Base-by-base conservation (phyloP, 371 early-diverging fungal genomes). In the Mucor saturninus region DNA sequence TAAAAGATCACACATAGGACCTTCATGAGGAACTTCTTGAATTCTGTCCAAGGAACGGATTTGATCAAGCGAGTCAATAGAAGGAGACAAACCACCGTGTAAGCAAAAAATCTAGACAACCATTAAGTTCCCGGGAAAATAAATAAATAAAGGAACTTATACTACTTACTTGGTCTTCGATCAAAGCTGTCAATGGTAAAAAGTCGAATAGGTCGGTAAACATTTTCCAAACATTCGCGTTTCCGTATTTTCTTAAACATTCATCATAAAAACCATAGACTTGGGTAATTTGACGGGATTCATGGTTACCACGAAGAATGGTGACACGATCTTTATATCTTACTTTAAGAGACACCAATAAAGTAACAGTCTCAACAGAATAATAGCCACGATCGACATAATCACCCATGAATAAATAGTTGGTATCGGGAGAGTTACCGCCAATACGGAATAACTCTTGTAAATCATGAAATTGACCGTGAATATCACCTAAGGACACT, bases 371-470 rank as follows among this genome's bases (percentile, higher is more conserved):
- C 73, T 99, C 99, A 58, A 99, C 86, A 69, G 95, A 94, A 83
- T 98, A 97, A 79, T 97, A 98, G 21, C 99, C 99, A 58, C 99
- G 89, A 83, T 99, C 99, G 9, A 99, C 99, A 87, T 98, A 99
- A 73, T 99, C 99, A 28, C 99, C 99, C 98, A 99, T 98, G 75
- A 98, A 98, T 62, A 98, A 88, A 78, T 99, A 99, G 76, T 94
- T 97, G 28, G 98, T 99, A 62, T 92, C 89, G 6, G 99, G 98
- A 11, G 97, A 91, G 74, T 97, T 92, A 26, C 99, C 99, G 43
- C 98, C 99, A 28, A 98, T 97, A 40, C 95, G 90, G 77, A 99
- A 98, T 8, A 99, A 89, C 79, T 99, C 98, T 77, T 98, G 83
- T 71, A 97, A 83, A 81, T 99, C 99, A 73, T 95, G 96, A 77